A percentile compares a stretch with the other conserved stretches of the same genome.
Evolutionary conservation across 2,329 filamentous ascomycete species (phyloP).

Genomic region (Stagonosporopsis cucurbitacearum): DNA sequence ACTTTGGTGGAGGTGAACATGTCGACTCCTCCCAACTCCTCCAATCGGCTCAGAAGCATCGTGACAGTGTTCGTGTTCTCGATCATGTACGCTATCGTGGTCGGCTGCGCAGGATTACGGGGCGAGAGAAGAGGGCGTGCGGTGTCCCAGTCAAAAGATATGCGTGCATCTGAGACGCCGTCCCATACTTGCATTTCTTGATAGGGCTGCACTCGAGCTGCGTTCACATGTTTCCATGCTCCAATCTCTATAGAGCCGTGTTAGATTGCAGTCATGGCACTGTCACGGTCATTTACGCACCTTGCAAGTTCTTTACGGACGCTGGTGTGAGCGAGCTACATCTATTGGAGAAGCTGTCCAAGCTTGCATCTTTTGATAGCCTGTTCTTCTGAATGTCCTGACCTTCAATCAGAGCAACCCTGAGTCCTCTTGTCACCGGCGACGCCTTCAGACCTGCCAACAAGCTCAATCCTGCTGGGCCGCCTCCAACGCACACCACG

Average conservation of each 20-base stretch:
- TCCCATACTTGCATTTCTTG: slow-evolving; percentile 99
- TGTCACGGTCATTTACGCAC: slow-evolving; percentile 27
- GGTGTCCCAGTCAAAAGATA: slow-evolving; percentile 81
- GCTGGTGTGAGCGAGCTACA: slow-evolving; percentile 93
- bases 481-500: slow-evolving; percentile 89
- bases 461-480: slow-evolving; percentile 82
- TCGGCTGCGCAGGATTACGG: slow-evolving; percentile 52
- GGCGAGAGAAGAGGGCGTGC: slow-evolving; percentile 46
- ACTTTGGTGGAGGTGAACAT: slow-evolving; percentile 81
- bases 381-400: slow-evolving; percentile 78
- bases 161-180: slow-evolving; percentile 82
- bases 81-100: slow-evolving; percentile 91
- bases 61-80: slow-evolving; percentile 91
- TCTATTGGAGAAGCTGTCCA: slow-evolving; percentile 83
- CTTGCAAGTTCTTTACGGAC: slow-evolving; percentile 80
- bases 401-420: slow-evolving; percentile 86
- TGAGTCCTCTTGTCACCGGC: slow-evolving; percentile 75
- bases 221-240: slow-evolving; percentile 79
- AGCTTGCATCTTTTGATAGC: slow-evolving; percentile 67
- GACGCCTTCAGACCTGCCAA: slow-evolving; percentile 62
- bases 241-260: slow-evolving; percentile 65
- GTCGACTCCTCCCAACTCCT: slow-evolving; percentile 70
- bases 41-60: slow-evolving; percentile 74
- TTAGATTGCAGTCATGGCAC: slow-evolving; percentile 13
- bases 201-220: slow-evolving; percentile 80